phyloP scores from a whole-genome alignment of 2,329 filamentous ascomycete genomes.

The Amesomyces nigricolor region DNA sequence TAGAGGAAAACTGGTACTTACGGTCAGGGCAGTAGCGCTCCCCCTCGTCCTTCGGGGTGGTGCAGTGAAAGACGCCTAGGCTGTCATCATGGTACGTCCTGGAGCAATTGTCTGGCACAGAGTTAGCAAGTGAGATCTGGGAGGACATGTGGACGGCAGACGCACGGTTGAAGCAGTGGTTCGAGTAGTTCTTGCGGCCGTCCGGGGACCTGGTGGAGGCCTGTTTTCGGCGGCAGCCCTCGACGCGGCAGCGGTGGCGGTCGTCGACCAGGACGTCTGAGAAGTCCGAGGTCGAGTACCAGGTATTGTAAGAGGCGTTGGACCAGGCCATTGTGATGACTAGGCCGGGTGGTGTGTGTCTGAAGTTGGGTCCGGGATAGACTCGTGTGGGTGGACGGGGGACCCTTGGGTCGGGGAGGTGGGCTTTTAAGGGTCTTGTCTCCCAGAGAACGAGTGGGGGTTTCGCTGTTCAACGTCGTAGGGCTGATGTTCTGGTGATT shows the following conservation, averaged over 20 bases:
- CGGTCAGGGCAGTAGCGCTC: conserved; percentile 18
- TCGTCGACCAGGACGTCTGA: conserved; percentile 13
- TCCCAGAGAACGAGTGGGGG: too few relatives aligned
- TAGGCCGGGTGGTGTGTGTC: too few relatives aligned
- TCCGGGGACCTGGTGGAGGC: not conserved
- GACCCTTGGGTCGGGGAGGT: not conserved
- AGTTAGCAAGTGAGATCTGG: not conserved
- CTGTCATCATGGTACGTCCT: conserved; percentile 4
- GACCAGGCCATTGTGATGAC: conserved; percentile 1
- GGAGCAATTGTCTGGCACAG: conserved; percentile 15
- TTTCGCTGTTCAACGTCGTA: not conserved
- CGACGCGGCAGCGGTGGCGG: conserved; percentile 16
- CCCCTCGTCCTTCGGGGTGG: not conserved
- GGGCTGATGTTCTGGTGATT: not conserved
- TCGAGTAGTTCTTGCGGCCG: conserved; percentile 19
- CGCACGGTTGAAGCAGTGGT: conserved; percentile 19
- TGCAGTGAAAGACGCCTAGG: conserved; percentile 18
- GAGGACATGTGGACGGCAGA: not conserved
- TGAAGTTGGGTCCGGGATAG: too few relatives aligned
- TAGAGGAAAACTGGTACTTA: not conserved
- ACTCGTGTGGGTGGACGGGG: not conserved
- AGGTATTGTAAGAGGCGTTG: conserved; percentile 3
- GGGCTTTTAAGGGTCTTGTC: too few relatives aligned
- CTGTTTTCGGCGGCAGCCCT: conserved; percentile 18
- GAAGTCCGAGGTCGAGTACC: conserved; percentile 11